These are phyloP conservation scores for Cryphonectria parasitica DNA, from an alignment of 2,329 filamentous ascomycete species.

Conservation along the genomic window DNA sequence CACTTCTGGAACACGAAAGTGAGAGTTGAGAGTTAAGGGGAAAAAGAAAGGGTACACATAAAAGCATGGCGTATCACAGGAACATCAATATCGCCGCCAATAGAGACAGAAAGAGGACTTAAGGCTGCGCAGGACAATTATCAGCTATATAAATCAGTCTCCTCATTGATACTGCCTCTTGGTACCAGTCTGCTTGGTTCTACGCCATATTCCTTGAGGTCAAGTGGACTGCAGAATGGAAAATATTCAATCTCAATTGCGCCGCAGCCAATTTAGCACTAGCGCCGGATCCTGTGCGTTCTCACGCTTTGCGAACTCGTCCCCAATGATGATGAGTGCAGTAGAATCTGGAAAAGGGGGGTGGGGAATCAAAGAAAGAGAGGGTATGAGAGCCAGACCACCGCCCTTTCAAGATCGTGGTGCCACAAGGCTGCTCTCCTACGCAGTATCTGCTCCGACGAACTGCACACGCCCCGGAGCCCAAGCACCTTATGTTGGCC, in stretches of 20 bases:
- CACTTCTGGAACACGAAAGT: background rate
- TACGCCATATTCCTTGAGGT: background rate
- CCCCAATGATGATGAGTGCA: constrained; percentile 5
- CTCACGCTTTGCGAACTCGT: constrained; percentile 11
- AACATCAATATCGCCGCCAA: background rate
- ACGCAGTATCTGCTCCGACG: background rate
- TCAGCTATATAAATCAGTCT: background rate
- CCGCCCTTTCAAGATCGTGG: background rate
- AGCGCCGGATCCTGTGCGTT: constrained; percentile 14
- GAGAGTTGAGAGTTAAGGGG: background rate
- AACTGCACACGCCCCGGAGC: background rate
- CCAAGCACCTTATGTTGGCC: background rate
- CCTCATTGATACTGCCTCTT: background rate
- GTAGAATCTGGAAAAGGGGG: constrained; percentile 2
- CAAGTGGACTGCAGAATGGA: background rate
- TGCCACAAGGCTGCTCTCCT: background rate
- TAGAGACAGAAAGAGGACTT: background rate
- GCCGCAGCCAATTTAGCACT: constrained; percentile 19
- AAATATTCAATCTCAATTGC: constrained; percentile 3
- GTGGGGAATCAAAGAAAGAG: background rate
- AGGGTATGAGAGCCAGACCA: background rate
- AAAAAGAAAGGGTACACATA: background rate
- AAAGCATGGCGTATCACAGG: background rate
- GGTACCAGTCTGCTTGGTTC: background rate
- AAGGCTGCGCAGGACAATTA: background rate